Conservation (phyloP, 306 rosid genomes). For the Trifolium fragiferum region DNA sequence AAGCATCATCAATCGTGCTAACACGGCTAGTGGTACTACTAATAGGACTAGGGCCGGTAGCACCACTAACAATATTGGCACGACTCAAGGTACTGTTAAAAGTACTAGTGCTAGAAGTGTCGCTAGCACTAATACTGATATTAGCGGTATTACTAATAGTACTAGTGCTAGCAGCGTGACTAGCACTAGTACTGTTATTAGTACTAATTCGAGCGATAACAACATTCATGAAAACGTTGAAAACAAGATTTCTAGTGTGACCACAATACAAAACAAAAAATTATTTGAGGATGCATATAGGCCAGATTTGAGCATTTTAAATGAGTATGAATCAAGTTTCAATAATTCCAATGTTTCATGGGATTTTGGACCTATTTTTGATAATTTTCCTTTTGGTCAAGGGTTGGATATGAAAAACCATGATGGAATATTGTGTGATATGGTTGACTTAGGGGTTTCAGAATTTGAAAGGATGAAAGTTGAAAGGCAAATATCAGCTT, state of each 20-base stretch:
- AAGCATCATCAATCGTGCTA: not conserved
- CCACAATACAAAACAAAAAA: slow-evolving; percentile 10
- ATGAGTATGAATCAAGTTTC: slow-evolving; percentile 44
- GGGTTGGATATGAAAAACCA: slow-evolving; percentile 53
- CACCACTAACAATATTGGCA: not conserved
- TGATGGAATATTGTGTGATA: slow-evolving; percentile 4
- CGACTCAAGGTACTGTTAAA: not conserved
- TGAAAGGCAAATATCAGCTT: slow-evolving; percentile 88
- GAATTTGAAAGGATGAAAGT: slow-evolving; percentile 86
- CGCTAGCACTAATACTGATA: not conserved
- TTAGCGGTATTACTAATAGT: not conserved
- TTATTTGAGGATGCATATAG: slow-evolving; percentile 64
- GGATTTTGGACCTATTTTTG: slow-evolving; percentile 49
- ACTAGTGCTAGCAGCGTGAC: slow-evolving; percentile 11
- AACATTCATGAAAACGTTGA: not conserved
- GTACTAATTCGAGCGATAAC: slow-evolving; percentile 5
- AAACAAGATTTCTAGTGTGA: slow-evolving; percentile 36
- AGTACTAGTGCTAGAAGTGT: slow-evolving; percentile 17
- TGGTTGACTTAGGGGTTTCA: slow-evolving; percentile 46
- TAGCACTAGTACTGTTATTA: not conserved
- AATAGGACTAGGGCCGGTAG: too few species aligned
- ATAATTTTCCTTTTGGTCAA: slow-evolving; percentile 49
- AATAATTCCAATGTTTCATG: slow-evolving; percentile 42
- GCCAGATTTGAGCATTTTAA: slow-evolving; percentile 69
- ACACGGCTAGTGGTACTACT: not conserved